These are phyloP conservation scores for Venturia effusa DNA, from an alignment of 2,329 filamentous ascomycete genomes.

Conservation along the genomic window DNA sequence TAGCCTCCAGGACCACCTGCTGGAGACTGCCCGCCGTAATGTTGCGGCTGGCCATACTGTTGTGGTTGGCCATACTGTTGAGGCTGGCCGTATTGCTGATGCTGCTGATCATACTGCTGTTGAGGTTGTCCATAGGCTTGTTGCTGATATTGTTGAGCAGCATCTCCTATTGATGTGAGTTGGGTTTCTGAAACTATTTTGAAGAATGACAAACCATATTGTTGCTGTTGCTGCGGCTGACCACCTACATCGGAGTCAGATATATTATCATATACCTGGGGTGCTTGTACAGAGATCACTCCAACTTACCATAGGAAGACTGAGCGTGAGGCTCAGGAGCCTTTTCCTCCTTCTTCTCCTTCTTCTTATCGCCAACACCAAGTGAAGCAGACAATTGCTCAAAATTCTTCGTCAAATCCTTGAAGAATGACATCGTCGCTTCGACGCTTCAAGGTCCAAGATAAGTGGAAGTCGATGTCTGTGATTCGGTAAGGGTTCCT, in stretches of 20 bases:
- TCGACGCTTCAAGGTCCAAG: background rate
- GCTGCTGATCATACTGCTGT: slow-evolving; percentile 4
- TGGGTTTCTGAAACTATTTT: background rate
- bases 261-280: background rate
- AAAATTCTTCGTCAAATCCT: slow-evolving; percentile 36
- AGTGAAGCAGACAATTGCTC: slow-evolving; percentile 27
- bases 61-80: slow-evolving; percentile 18
- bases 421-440: slow-evolving; percentile 32
- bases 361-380: slow-evolving; percentile 19
- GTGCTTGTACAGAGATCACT: background rate
- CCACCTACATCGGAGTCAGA: background rate
- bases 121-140: background rate
- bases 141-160: background rate
- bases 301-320: background rate
- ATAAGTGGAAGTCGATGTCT: background rate
- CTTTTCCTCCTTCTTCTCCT: slow-evolving; percentile 16
- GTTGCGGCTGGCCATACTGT: slow-evolving; percentile 18
- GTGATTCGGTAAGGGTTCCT: background rate
- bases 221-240: background rate
- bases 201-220: background rate
- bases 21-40: slow-evolving; percentile 16
- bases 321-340: slow-evolving; percentile 2
- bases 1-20: slow-evolving; percentile 14
- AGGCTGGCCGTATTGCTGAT: slow-evolving; percentile 14
- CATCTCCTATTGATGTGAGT: background rate